Percentiles rank a stretch among this genome's conserved stretches.
phyloP scores from a whole-genome alignment of 345 rosid species.

The Aquilaria sinensis region DNA sequence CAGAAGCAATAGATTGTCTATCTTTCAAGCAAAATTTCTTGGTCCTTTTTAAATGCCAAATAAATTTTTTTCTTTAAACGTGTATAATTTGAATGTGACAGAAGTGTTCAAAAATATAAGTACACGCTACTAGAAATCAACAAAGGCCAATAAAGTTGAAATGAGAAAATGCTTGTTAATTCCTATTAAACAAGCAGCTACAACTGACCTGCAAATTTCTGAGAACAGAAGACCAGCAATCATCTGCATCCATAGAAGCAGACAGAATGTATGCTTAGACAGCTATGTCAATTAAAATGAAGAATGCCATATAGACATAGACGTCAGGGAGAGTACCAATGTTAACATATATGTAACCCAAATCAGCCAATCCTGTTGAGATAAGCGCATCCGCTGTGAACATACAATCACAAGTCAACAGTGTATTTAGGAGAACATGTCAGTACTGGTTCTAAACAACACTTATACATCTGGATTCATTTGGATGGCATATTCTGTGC shows the following conservation, averaged over 20 bases:
- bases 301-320: background rate
- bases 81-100: too few relatives aligned
- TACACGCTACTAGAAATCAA: too few relatives aligned
- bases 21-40: too few relatives aligned
- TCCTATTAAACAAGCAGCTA: background rate
- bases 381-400: slow-evolving; percentile 82
- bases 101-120: too few relatives aligned
- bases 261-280: slow-evolving; percentile 17
- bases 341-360: slow-evolving; percentile 79
- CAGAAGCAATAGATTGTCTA: too few relatives aligned
- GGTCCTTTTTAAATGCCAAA: too few relatives aligned
- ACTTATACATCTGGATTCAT: background rate
- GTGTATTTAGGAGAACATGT: background rate
- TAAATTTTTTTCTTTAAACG: too few relatives aligned
- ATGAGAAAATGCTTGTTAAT: background rate
- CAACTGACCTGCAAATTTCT: slow-evolving; percentile 58
- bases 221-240: slow-evolving; percentile 72
- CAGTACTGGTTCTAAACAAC: too few relatives aligned
- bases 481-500: background rate
- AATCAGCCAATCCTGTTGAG: slow-evolving; percentile 85
- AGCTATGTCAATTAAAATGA: slow-evolving; percentile 10
- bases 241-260: slow-evolving; percentile 50
- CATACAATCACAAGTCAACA: slow-evolving; percentile 15
- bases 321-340: slow-evolving; percentile 47
- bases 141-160: background rate